Conservation (phyloP, 2,329 filamentous ascomycete species). For the Pseudogymnoascus sp. region DNA sequence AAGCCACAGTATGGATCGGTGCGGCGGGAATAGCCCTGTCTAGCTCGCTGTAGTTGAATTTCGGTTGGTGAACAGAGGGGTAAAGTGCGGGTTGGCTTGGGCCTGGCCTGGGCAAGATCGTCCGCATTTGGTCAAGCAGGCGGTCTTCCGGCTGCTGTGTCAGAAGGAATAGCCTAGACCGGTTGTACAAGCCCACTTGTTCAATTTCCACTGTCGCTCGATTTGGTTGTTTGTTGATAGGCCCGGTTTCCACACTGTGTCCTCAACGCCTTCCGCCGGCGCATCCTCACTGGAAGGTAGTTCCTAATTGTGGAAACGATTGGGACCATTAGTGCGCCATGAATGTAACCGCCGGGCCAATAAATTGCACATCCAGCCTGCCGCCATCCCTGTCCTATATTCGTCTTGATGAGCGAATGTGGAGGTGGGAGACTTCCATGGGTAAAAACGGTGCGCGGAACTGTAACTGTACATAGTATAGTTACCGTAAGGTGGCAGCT, state of each 20-base stretch:
- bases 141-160: background rate
- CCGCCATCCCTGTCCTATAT: background rate
- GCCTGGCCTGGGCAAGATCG: background rate
- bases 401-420: background rate
- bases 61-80: conserved; percentile 1
- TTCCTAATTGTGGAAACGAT: background rate
- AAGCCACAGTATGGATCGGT: background rate
- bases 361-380: conserved; percentile 4
- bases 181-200: background rate
- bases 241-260: background rate
- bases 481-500: background rate
- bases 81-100: conserved; percentile 3
- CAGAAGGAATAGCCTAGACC: conserved; percentile 7
- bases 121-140: background rate
- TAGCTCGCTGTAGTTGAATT: background rate
- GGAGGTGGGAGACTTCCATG: background rate
- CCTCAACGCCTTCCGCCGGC: background rate
- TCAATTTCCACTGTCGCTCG: background rate
- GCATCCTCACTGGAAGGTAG: background rate
- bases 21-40: background rate
- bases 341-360: background rate
- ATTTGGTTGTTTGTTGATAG: background rate
- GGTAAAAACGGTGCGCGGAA: background rate
- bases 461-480: background rate
- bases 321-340: background rate